phyloP scores from a whole-genome alignment of 768 basidiomycete genomes.

The Tulasnella sp. region DNA sequence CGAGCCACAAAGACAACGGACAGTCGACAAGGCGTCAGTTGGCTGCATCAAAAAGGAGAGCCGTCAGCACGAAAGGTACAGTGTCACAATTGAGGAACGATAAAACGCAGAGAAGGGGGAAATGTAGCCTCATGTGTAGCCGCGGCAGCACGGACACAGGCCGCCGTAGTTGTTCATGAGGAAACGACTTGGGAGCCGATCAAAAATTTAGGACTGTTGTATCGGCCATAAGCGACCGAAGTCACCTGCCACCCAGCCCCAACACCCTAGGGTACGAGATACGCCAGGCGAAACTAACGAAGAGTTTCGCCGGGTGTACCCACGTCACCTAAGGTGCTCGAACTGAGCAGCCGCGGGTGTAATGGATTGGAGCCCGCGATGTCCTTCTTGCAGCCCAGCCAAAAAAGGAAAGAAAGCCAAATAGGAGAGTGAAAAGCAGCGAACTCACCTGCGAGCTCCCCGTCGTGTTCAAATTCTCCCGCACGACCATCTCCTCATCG shows the following conservation, averaged over 20 bases:
- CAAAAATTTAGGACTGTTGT: constrained; percentile 77
- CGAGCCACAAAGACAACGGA: constrained; percentile 81
- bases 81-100: constrained; percentile 18
- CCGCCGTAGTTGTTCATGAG: constrained; percentile 84
- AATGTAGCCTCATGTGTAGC: constrained; percentile 89
- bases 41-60: constrained; percentile 39
- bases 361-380: constrained; percentile 65
- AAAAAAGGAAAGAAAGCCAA: constrained; percentile 26
- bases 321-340: constrained; percentile 27
- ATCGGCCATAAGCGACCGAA: constrained; percentile 71
- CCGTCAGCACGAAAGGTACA: constrained; percentile 30
- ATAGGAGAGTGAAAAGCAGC: constrained; percentile 27
- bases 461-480: constrained; percentile 43
- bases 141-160: constrained; percentile 65
- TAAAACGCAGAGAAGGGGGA: constrained; percentile 23
- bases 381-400: constrained; percentile 88
- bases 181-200: constrained; percentile 39
- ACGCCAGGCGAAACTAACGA: constrained; percentile 47
- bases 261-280: not conserved
- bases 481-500: constrained; percentile 53
- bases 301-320: constrained; percentile 48
- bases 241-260: constrained; percentile 18
- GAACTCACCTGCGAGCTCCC: constrained; percentile 55
- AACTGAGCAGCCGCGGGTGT: constrained; percentile 44
- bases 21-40: constrained; percentile 58